Evolutionary conservation across 1,284 basidiomycete species (phyloP).

Genomic region (Lentinula novae-zelandiae): DNA sequence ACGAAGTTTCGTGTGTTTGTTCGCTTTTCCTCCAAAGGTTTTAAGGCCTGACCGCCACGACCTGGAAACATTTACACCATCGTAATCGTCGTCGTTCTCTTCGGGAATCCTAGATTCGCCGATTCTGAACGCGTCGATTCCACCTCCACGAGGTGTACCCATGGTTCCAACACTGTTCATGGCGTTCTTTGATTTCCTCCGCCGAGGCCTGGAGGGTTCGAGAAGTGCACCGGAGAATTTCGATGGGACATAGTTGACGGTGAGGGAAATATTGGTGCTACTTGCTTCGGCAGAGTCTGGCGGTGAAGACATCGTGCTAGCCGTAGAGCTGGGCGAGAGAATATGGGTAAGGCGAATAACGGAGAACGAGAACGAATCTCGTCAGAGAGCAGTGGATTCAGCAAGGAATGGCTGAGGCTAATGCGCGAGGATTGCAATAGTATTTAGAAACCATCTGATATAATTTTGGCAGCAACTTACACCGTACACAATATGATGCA

Average conservation of each 20-base stretch:
- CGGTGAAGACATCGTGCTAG: background rate
- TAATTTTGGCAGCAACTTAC: no score
- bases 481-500: background rate
- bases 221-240: conserved; percentile 5
- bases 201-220: background rate
- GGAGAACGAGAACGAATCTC: background rate
- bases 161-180: conserved; percentile 14
- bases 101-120: background rate
- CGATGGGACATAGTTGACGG: conserved; percentile 6
- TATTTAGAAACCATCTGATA: no score
- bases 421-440: background rate
- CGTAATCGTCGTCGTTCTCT: conserved; percentile 6
- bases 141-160: conserved; percentile 10
- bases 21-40: background rate
- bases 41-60: background rate
- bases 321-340: background rate
- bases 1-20: conserved; percentile 37
- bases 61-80: conserved; percentile 4
- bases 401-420: background rate
- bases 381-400: background rate
- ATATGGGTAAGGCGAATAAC: background rate
- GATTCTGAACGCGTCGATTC: background rate
- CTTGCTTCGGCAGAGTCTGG: background rate
- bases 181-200: conserved; percentile 24
- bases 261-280: background rate